These are phyloP conservation scores for Boehmeria nivea DNA, from an alignment of 306 rosid species.

Conservation along the genomic window DNA sequence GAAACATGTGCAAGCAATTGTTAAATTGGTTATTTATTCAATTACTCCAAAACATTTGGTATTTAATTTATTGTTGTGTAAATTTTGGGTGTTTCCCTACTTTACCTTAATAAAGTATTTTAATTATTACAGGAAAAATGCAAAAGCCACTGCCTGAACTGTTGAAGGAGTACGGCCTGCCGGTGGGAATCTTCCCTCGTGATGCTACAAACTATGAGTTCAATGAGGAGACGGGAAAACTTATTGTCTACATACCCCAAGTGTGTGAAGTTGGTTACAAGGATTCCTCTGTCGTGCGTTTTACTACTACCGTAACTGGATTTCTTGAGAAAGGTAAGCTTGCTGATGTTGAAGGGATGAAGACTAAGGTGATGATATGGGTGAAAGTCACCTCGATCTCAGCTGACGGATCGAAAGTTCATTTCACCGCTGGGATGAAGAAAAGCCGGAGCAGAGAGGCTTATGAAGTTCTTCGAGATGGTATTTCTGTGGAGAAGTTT, in stretches of 20 bases:
- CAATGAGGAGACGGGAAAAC: constrained; percentile 72
- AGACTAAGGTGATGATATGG: constrained; percentile 93
- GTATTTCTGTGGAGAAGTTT: constrained; percentile 65
- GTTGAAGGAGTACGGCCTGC: constrained; percentile 74
- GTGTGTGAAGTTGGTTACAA: constrained; percentile 78
- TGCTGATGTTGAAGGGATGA: constrained; percentile 76
- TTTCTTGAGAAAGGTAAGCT: constrained; percentile 91
- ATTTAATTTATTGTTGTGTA: too few species aligned
- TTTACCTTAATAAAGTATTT: too few species aligned
- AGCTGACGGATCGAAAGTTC: constrained; percentile 70
- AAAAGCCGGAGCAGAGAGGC: constrained; percentile 83
- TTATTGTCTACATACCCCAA: constrained; percentile 63
- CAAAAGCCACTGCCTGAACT: constrained; percentile 80
- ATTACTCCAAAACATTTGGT: too few species aligned
- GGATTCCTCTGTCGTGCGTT: constrained; percentile 82
- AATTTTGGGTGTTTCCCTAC: too few species aligned
- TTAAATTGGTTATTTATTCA: too few species aligned
- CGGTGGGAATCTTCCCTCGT: constrained; percentile 81
- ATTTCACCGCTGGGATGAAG: constrained; percentile 84
- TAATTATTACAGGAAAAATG: constrained; percentile 65
- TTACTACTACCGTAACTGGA: constrained; percentile 60
- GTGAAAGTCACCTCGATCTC: constrained; percentile 68
- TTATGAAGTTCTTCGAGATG: constrained; percentile 80
- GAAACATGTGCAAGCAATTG: too few species aligned
- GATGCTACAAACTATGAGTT: constrained; percentile 94